Evolutionary conservation across 768 basidiomycete genomes (phyloP), one percentile per base, ranked within the genome.

Genomic region (Tephrocybe rancida): DNA sequence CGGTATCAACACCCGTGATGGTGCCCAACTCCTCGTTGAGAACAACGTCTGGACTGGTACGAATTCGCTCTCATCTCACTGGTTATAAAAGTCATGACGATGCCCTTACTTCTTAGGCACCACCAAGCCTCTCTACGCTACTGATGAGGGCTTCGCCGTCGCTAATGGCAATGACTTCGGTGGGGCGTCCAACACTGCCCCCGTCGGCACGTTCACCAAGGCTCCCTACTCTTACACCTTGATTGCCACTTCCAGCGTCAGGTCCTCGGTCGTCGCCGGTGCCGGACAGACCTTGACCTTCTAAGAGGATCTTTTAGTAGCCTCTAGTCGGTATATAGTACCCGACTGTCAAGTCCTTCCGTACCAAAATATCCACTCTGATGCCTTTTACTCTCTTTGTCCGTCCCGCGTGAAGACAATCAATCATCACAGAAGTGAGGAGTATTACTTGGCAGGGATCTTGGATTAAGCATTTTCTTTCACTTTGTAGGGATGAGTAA

Each of bases 1-100:
- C 54, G 76, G 76, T 34, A 75, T 78, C 53, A 74, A 74, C 65
- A 73, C 74, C 41, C 70, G 75, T 54, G 68, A 72, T 59, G 72
- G 72, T 58, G 78, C 76, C 46, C 74, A 76, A 57, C 73, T 76
- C 49, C 70, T 78, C 25, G 74, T 77, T 48, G 75, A 78, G 61
- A 77, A 76, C 69, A 78, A 78, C 56, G 72, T 78, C 21, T 78
- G 70, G 71, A 72, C 68, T 27, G 73, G 69, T 66, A 61, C 19
- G 62, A 44, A 21, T 32, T 13, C 38, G 19, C 13, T 18, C 5
- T 14, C 21, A 30, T 19, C n/a, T 27, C 21, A 8, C 8, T 13
- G 10, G n/a, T 34, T 34, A 5, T 25, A 18, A 9, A 48, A 7
- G 7, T 43, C 13, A 22, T 13, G n/a, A n/a, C n/a, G n/a, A n/a